A percentile compares a stretch with the other conserved stretches of the same genome.
Evolutionary conservation across 2,329 filamentous ascomycete genomes (phyloP).

Genomic region (Berkeleyomyces basicola): DNA sequence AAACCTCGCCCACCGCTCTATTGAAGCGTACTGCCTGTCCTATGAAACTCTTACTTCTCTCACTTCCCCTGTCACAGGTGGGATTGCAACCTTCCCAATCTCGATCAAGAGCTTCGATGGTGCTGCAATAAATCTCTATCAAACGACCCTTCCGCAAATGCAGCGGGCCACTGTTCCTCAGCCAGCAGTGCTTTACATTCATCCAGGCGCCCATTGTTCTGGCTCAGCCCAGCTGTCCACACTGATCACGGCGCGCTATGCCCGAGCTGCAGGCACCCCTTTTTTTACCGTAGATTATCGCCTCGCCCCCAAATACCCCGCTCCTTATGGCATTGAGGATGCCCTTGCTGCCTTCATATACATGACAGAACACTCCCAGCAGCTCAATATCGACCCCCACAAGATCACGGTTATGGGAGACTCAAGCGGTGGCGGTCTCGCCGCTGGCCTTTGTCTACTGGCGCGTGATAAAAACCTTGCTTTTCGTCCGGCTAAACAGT

Average conservation of each 20-base stretch:
- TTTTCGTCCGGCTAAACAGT: constrained; percentile 19
- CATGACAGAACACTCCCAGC: constrained; percentile 16
- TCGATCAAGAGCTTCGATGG: constrained; percentile 15
- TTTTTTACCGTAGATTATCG: constrained; percentile 27
- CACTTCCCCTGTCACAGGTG: not conserved
- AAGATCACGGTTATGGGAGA: constrained; percentile 17
- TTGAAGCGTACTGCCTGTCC: not conserved
- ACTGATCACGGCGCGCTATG: constrained; percentile 18
- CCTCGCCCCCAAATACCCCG: constrained; percentile 26
- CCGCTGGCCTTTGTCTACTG: constrained; percentile 24
- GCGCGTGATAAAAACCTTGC: constrained; percentile 17
- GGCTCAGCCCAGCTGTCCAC: constrained; percentile 19
- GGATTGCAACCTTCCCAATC: constrained; percentile 7
- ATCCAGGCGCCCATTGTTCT: constrained; percentile 27
- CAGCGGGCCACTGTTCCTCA: not conserved
- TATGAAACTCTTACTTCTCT: not conserved
- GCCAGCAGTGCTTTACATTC: constrained; percentile 23
- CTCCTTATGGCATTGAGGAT: constrained; percentile 23
- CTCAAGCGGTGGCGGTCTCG: constrained; percentile 16
- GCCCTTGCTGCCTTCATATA: constrained; percentile 20
- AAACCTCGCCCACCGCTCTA: not conserved
- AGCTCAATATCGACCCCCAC: constrained; percentile 15
- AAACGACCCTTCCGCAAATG: constrained; percentile 12
- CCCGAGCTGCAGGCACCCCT: constrained; percentile 19
- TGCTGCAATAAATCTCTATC: constrained; percentile 14